Evolutionary conservation across 805 yeast genomes (phyloP), one percentile per base, ranked within the genome.

Genomic region (Wickerhamiella spandovensis): DNA sequence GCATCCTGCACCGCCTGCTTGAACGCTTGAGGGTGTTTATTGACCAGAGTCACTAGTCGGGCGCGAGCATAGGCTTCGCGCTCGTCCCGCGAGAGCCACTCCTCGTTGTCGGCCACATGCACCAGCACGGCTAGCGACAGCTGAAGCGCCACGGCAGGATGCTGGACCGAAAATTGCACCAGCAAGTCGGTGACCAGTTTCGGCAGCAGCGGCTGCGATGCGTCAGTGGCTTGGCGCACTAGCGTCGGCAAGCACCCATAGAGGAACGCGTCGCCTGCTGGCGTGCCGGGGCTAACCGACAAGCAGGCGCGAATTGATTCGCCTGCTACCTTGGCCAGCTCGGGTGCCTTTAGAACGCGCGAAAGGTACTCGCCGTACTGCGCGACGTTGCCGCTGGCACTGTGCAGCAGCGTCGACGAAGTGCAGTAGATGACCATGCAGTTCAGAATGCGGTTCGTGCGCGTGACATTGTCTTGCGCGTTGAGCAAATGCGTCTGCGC

Each of bases 221-320:
- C 9, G 42, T 21, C 28, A 2, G 44, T 23, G 13, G 47, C 17
- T 5, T 44, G 48, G 23, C 42, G 46, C 23, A 53, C 25, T 18
- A 58, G 28, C 9, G 35, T 35, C 2, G 62, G 61, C 2, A 50
- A 20, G n/a, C 47, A 51, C 25, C 48, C 61, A 50, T 44, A 59
- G 17, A 53, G 55, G 47, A 43, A 56, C 2, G 56, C 50, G 6
- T 47, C 35, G 10, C 56, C 53, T 5, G 54, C 45, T 1, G 51
- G 48, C 5, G 52, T 38, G 2, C 21, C 41, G 2, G 51, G 22
- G 43, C 52, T 43, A 1, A 50, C 44, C 20, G 65, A 60, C 41
- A 82, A 68, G 43, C 85, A 66, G 0, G 81, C 70, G 56, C 74
- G 81, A 47, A 82, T 68, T 15, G 92, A 81, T 54, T 81, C 88